Conservation (phyloP, 345 rosid genomes). For the Gossypium australe region DNA sequence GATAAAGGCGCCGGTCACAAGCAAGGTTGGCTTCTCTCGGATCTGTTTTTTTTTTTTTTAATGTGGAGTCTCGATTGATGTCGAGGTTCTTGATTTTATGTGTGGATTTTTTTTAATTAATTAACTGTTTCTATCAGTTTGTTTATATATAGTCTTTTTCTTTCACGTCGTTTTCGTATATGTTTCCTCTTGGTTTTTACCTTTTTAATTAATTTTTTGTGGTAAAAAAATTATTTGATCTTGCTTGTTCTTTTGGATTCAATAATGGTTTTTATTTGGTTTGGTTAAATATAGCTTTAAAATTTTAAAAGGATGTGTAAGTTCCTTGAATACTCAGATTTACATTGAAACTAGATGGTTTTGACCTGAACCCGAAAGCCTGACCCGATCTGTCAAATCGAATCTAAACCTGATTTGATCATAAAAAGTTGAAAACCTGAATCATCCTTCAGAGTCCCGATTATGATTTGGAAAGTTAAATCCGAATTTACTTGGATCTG, state of each 20-base stretch:
- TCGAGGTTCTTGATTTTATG: neutral
- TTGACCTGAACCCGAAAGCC: neutral
- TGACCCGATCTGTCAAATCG: no score
- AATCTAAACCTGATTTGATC: neutral
- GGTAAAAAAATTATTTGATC: neutral
- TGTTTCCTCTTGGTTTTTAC: neutral
- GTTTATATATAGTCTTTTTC: neutral
- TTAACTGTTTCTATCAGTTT: neutral
- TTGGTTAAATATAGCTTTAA: neutral
- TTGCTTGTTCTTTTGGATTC: neutral
- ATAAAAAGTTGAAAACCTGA: neutral
- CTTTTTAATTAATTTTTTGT: no score
- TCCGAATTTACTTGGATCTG: no score
- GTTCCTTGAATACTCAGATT: neutral
- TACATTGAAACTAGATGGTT: neutral
- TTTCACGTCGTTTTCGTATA: neutral
- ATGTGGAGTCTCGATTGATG: neutral
- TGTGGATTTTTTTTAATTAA: neutral
- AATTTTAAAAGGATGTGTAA: neutral
- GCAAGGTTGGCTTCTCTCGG: constrained; percentile 38
- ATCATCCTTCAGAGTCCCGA: neutral
- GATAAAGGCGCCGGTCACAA: constrained; percentile 59
- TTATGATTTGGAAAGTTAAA: no score
- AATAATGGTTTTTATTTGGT: neutral
- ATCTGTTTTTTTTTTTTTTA: neutral